Evolutionary conservation across 371 early-diverging fungal species (phyloP).

Genomic region (Phascolomyces articulosus): DNA sequence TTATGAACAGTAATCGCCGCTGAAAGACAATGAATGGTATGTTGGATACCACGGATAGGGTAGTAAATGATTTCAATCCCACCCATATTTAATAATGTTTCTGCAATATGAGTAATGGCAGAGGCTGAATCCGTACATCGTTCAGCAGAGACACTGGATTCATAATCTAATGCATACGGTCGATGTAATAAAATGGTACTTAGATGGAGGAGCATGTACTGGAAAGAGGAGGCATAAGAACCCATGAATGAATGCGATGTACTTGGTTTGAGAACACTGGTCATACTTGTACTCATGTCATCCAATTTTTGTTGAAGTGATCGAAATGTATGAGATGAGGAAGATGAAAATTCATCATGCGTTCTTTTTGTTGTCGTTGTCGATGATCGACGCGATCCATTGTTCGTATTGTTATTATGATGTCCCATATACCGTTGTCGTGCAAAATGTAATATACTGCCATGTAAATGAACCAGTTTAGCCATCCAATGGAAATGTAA

Average conservation of each 20-base stretch:
- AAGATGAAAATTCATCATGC: neutral
- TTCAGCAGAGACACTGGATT: conserved; percentile 17
- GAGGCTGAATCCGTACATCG: conserved; percentile 30
- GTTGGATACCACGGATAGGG: conserved; percentile 42
- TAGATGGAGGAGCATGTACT: conserved; percentile 18
- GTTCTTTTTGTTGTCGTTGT: neutral
- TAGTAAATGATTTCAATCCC: conserved; percentile 42
- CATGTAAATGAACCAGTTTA: conserved; percentile 36
- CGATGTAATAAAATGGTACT: conserved; percentile 22
- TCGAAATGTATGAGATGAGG: neutral
- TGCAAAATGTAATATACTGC: conserved; percentile 33
- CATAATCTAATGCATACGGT: conserved; percentile 14
- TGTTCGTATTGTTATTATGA: neutral
- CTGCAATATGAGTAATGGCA: conserved; percentile 27
- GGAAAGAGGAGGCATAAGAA: conserved; percentile 16
- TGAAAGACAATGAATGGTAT: conserved; percentile 44
- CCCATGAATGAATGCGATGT: neutral
- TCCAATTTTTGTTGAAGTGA: conserved; percentile 18
- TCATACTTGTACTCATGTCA: conserved; percentile 16
- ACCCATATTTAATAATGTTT: conserved; percentile 24
- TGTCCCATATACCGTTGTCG: conserved; percentile 21
- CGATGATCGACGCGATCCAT: neutral
- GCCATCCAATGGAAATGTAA: conserved; percentile 39
- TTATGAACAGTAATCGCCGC: conserved; percentile 39
- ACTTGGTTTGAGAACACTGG: conserved; percentile 1